A percentile compares a stretch with the other conserved stretches of the same genome.
Conservation (phyloP, 2,329 filamentous ascomycete genomes). For the Zymoseptoria crescenta region DNA sequence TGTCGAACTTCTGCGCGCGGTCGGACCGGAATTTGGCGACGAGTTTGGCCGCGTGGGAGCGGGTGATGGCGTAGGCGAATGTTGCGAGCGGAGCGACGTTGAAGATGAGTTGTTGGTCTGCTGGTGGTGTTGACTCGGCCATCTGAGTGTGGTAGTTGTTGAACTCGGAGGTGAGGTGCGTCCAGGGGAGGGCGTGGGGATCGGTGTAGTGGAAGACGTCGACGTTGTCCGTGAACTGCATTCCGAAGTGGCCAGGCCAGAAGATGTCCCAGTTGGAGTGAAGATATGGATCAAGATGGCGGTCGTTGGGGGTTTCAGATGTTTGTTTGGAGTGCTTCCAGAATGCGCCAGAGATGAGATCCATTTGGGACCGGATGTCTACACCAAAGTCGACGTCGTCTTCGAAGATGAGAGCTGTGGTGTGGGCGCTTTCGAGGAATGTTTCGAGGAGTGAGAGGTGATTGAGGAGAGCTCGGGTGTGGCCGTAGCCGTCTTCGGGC, state of each 20-base stretch:
- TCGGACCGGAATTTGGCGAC: conserved; percentile 1
- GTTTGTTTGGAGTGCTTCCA: not conserved
- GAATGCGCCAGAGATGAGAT: conserved; percentile 27
- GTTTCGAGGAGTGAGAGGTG: conserved; percentile 7
- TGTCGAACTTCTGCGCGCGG: conserved; percentile 5
- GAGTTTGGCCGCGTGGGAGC: conserved; percentile 1
- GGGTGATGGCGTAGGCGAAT: conserved; percentile 8
- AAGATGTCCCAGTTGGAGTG: conserved; percentile 23
- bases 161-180: conserved; percentile 3
- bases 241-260: conserved; percentile 29
- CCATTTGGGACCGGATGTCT: conserved; percentile 28
- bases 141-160: conserved; percentile 12
- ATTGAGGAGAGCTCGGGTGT: conserved; percentile 3
- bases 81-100: conserved; percentile 7
- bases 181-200: conserved; percentile 5
- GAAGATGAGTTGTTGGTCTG: conserved; percentile 5
- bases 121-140: not conserved
- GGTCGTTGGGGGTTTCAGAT: not conserved
- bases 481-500: not conserved
- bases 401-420: conserved; percentile 36
- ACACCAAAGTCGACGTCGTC: conserved; percentile 38
- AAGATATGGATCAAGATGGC: conserved; percentile 5
- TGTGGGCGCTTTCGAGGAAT: conserved; percentile 32
- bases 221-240: conserved; percentile 1
- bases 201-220: conserved; percentile 5